A percentile compares a stretch with the other conserved stretches of the same genome.
phyloP scores from a whole-genome alignment of 768 basidiomycete genomes.

The Tylopilus plumbeoviolaceoides region DNA sequence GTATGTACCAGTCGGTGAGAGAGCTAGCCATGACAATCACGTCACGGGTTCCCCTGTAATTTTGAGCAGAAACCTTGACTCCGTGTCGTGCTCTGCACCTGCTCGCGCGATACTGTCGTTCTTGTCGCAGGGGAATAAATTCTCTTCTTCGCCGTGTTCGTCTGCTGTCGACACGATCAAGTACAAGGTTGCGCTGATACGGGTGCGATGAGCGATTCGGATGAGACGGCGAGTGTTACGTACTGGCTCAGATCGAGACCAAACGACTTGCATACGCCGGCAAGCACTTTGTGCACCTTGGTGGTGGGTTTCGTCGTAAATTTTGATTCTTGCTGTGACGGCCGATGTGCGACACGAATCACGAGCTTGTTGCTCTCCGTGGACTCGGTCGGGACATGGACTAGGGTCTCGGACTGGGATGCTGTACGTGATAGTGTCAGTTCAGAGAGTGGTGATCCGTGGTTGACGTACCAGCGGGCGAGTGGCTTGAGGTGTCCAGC shows the following conservation, averaged over 20 bases:
- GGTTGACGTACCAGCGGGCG: conserved; percentile 12
- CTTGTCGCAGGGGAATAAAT: conserved; percentile 28
- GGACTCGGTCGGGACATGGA: conserved; percentile 2
- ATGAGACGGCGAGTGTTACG: background rate
- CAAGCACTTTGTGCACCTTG: conserved; percentile 27
- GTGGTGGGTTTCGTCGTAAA: conserved; percentile 30
- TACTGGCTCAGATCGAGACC: conserved; percentile 20
- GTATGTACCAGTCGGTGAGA: background rate
- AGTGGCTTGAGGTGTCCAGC: background rate
- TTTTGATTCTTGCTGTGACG: conserved; percentile 29
- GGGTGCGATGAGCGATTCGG: background rate
- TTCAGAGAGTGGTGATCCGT: background rate
- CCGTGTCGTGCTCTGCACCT: conserved; percentile 22
- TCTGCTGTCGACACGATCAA: conserved; percentile 24
- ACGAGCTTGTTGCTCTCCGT: conserved; percentile 15
- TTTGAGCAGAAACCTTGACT: conserved; percentile 24
- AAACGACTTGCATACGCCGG: conserved; percentile 29
- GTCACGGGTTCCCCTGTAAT: conserved; percentile 21
- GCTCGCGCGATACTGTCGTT: conserved; percentile 24
- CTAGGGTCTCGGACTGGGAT: background rate
- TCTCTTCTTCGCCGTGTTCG: conserved; percentile 25
- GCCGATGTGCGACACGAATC: conserved; percentile 31
- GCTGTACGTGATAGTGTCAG: background rate
- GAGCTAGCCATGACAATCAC: background rate
- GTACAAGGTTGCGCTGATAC: conserved; percentile 20